Evolutionary conservation across 805 yeast genomes (phyloP), one percentile per base, ranked within the genome.

Genomic region (Pichia occidentalis): DNA sequence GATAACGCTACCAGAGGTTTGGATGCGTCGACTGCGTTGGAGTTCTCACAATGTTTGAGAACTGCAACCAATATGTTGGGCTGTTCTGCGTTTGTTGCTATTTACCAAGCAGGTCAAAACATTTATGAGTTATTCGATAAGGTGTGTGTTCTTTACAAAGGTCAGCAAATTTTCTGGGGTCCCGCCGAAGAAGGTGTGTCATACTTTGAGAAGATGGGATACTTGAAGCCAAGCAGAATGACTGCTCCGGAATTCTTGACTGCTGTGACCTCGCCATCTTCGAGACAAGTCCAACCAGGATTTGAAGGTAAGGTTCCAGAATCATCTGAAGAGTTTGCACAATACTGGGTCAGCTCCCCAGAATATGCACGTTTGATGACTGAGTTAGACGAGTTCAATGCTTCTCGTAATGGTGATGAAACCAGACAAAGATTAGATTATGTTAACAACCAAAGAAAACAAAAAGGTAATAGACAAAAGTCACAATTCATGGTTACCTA

Each of bases 1-100:
- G 88, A 84, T 64, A 85, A 85, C 53, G 81, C 90, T 5, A 85
- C 95, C 5, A 74, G 92, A 64, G 95, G 95, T 50, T 67, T 85
- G 43, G 95, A 84, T 61, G 71, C 92, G 4, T 82, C 92, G 9
- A 83, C 92, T 29, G 94, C 95, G 3, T 65, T 80, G 46, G 88
- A 82, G 54, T 84, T 76, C 51, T 68, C 81, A 28, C 67, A 75
- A 44, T 80, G 85, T 16, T 65, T 84, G 44, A 76, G 82, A 50
- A 70, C 45, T 17, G 29, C 47, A 2, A 39, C 55, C 3, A 33
- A 36, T 13, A 30, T 45, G n/a, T 32, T 42, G 4, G 25, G 40
- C 6, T 36, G 40, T 34, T 36, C 48, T 3, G 43, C 48, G 10
- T 21, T 51, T 5, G 40, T 46, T 32, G 46, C 56, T 3, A 40